Evolutionary conservation across 306 rosid species (phyloP).

Genomic region (Ochetophila trinervis): DNA sequence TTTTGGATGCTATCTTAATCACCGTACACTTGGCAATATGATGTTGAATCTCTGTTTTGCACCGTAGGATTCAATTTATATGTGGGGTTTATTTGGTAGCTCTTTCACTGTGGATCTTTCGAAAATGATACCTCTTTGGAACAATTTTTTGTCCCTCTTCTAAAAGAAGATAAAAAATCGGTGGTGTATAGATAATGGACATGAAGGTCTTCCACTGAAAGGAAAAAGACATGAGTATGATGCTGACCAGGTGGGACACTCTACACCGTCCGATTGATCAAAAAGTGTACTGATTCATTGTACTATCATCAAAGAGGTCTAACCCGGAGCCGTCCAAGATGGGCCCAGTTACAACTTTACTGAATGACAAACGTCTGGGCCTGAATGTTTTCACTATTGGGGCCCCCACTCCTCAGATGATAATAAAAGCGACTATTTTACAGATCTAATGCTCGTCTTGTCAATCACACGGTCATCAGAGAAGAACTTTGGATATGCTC

Average conservation of each 20-base stretch:
- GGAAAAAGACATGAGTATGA: not conserved
- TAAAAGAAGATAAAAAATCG: constrained; percentile 1
- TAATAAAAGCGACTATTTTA: no score
- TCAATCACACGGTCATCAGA: not conserved
- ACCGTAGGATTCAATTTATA: no score
- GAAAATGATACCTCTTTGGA: constrained; percentile 3
- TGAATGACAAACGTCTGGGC: no score
- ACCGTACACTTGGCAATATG: constrained; percentile 2
- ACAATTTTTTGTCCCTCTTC: constrained; percentile 2
- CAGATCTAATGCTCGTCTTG: not conserved
- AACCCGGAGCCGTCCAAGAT: not conserved
- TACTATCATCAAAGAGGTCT: not conserved
- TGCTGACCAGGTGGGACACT: not conserved
- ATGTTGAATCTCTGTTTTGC: not conserved
- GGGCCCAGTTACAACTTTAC: not conserved
- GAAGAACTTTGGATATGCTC: not conserved
- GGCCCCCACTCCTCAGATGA: no score
- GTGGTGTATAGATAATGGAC: constrained; percentile 2
- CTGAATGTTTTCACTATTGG: no score
- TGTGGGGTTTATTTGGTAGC: not conserved
- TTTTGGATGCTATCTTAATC: not conserved
- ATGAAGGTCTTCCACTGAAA: no score
- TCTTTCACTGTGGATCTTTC: constrained; percentile 1
- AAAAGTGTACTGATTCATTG: not conserved
- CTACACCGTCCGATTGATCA: constrained; percentile 7